A percentile compares a stretch with the other conserved stretches of the same genome.
Conservation (phyloP, 1,139 yeast genomes). For the Suhomyces maxii region DNA sequence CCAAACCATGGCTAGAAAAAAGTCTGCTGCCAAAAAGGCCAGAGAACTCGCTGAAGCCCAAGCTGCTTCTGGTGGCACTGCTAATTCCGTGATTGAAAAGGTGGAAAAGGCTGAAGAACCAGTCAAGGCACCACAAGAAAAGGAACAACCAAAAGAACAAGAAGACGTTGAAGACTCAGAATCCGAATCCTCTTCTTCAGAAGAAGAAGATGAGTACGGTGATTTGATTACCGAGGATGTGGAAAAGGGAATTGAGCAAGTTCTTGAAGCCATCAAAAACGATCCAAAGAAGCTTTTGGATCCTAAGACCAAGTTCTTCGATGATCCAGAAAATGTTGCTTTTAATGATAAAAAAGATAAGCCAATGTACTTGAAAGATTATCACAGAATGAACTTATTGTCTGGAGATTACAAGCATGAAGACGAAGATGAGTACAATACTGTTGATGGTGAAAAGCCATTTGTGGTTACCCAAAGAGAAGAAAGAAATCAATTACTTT, state of each 20-base stretch:
- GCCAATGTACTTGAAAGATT: constrained; percentile 88
- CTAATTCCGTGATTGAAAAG: constrained; percentile 11
- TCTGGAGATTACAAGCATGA: constrained; percentile 57
- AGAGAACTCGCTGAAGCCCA: constrained; percentile 45
- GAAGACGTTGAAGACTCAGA: constrained; percentile 10
- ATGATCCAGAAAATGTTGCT: constrained; percentile 49
- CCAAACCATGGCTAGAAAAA: constrained; percentile 76
- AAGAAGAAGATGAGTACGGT: constrained; percentile 92
- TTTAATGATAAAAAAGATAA: constrained; percentile 49
- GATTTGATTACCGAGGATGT: constrained; percentile 84
- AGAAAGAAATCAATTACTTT: constrained; percentile 67
- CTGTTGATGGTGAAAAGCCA: constrained; percentile 60
- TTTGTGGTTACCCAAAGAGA: constrained; percentile 75
- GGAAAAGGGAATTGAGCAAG: constrained; percentile 74
- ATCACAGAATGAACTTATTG: constrained; percentile 79
- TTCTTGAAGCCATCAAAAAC: constrained; percentile 64
- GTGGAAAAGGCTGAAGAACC: background rate
- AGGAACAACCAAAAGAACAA: constrained; percentile 8
- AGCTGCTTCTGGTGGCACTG: constrained; percentile 18
- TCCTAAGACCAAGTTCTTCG: constrained; percentile 68
- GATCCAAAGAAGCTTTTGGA: constrained; percentile 68
- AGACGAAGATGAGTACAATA: constrained; percentile 46
- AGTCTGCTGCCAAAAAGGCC: constrained; percentile 81
- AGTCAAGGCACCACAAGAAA: constrained; percentile 7
- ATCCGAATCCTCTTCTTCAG: constrained; percentile 43